Base-by-base conservation (phyloP, 306 rosid species). In the Sicyos baderoa region DNA sequence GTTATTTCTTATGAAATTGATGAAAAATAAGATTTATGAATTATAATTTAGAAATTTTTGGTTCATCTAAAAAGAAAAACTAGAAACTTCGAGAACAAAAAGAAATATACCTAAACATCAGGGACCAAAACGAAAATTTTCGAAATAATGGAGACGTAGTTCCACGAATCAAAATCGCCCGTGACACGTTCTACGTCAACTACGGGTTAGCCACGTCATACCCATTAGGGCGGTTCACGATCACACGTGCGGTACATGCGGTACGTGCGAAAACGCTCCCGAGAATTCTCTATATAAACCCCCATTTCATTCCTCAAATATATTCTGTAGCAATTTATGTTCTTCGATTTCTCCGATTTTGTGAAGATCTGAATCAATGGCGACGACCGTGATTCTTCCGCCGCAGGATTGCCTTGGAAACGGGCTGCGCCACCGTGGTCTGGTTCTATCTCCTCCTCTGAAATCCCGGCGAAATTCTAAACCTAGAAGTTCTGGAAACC, bases 381-480 rank as follows among this genome's bases (percentile, higher is more conserved):
- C 71, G 0, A 22, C 71, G 0, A 22, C 71, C 71, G 55, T 47
- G 40, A 66, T 66, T 47, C 71, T 66, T 66, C 55, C 19, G 27
- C 71, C 71, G 54, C 71, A 47, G 71, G 55, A 66, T n/a, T 47
- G 54, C 42, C 55, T 66, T 21, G 40, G 71, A 2, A 44, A 21
- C 23, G 54, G 71, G 11, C n/a, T 69, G 0, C 49, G 47, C 49
- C 73, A 9, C 49, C 60, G 18, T 29, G 60, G 48, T 13, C 18
- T 52, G 23, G 40, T 54, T 17, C 50, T 29, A 16, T 27, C 73
- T 2, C 29, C 59, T 9, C 73, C 73, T 17, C 17, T 69, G 49
- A 49, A 19, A n/a, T n/a, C 61, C 1, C 73, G 73, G 15, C 73
- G 73, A 14, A 69, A 69, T 44, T 44, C 70, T 64, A 64, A 64